These are phyloP conservation scores for Podila clonocystis DNA, from an alignment of 192 early-diverging fungal species.

Conservation along the genomic window DNA sequence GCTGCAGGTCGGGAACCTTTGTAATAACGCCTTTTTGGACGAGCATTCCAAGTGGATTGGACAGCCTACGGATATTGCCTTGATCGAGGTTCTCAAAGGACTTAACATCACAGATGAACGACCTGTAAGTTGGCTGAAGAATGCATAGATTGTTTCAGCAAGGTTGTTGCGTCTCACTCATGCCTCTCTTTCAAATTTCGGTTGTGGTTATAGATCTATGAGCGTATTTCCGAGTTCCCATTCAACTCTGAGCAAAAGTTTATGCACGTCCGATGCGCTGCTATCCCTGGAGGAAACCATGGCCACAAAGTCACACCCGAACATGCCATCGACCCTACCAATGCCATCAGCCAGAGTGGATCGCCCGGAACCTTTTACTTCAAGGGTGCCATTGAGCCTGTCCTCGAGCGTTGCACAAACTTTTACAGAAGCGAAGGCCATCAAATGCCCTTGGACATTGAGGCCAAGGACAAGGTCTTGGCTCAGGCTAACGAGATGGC, in stretches of 20 bases:
- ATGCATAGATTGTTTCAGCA: neutral
- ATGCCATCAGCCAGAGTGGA: slow-evolving; percentile 47
- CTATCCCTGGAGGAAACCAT: slow-evolving; percentile 29
- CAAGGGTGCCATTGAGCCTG: slow-evolving; percentile 89
- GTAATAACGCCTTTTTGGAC: slow-evolving; percentile 89
- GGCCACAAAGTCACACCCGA: slow-evolving; percentile 34
- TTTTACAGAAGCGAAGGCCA: slow-evolving; percentile 66
- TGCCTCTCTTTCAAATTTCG: neutral
- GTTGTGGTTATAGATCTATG: slow-evolving; percentile 42
- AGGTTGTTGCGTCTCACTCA: neutral
- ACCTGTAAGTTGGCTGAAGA: slow-evolving; percentile 52
- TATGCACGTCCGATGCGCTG: slow-evolving; percentile 81
- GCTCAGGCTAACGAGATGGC: slow-evolving; percentile 75
- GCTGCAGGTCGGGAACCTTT: slow-evolving; percentile 77
- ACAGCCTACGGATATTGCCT: slow-evolving; percentile 94
- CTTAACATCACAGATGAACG: slow-evolving; percentile 80
- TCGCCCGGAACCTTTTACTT: slow-evolving; percentile 59
- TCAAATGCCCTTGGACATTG: slow-evolving; percentile 61
- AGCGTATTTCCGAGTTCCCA: slow-evolving; percentile 81
- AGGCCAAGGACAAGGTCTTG: slow-evolving; percentile 66
- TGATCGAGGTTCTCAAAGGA: slow-evolving; percentile 75
- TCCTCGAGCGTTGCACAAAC: slow-evolving; percentile 77
- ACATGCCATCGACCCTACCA: slow-evolving; percentile 43
- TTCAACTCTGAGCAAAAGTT: slow-evolving; percentile 95
- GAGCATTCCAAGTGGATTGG: slow-evolving; percentile 82